Conservation (phyloP, 371 early-diverging fungal species). For the Zychaea mexicana region DNA sequence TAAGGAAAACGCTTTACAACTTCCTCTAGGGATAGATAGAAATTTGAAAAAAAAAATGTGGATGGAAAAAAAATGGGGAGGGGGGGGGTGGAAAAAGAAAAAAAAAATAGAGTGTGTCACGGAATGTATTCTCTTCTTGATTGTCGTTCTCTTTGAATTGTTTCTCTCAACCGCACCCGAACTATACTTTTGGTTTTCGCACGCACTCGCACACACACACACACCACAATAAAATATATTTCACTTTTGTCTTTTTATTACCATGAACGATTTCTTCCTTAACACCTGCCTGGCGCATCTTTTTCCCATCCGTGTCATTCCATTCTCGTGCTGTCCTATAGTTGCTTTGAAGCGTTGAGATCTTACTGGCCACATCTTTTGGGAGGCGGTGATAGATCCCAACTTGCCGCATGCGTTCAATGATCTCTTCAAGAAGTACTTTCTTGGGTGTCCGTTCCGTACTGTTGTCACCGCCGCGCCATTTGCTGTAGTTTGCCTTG, state of each 20-base stretch:
- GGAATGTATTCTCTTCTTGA: not conserved
- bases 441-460: slow-evolving; percentile 49
- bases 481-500: slow-evolving; percentile 42
- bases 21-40: slow-evolving; percentile 32
- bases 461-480: slow-evolving; percentile 47
- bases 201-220: not conserved
- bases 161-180: not conserved
- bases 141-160: not conserved
- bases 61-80: not conserved
- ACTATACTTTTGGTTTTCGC: not conserved
- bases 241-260: slow-evolving; percentile 17
- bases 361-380: slow-evolving; percentile 49
- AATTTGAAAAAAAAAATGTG: slow-evolving; percentile 6
- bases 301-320: slow-evolving; percentile 43
- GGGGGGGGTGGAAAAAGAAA: not conserved
- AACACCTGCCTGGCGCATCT: slow-evolving; percentile 35
- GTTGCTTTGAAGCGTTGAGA: slow-evolving; percentile 49
- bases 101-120: slow-evolving; percentile 2
- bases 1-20: slow-evolving; percentile 49
- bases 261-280: slow-evolving; percentile 43
- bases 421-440: slow-evolving; percentile 40
- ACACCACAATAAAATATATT: not conserved
- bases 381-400: slow-evolving; percentile 50
- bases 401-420: slow-evolving; percentile 45
- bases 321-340: slow-evolving; percentile 50